phyloP scores from a whole-genome alignment of 169 alveolate species.

The Plasmodium relictum region DNA sequence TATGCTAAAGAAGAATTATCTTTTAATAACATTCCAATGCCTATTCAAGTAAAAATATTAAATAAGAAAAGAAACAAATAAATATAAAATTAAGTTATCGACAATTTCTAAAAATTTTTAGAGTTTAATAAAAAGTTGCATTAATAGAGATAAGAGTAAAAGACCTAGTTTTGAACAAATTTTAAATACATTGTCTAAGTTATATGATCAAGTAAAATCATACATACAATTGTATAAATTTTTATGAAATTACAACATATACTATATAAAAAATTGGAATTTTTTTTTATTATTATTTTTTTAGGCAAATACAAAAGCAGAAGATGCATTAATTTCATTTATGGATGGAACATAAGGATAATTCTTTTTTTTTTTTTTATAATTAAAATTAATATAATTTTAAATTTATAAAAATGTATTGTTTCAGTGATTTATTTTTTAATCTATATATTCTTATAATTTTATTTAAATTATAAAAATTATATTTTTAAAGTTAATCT shows the following conservation, averaged over 20 bases:
- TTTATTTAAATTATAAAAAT: no score
- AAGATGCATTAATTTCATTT: slow-evolving; percentile 78
- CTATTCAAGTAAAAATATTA: slow-evolving; percentile 46
- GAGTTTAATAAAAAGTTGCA: slow-evolving; percentile 52
- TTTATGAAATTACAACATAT: no score
- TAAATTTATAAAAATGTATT: no score
- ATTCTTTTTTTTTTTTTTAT: no score
- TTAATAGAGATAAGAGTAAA: slow-evolving; percentile 38
- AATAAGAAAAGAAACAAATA: not conserved
- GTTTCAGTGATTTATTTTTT: no score
- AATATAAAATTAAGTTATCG: not conserved
- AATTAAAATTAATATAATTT: no score
- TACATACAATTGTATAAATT: not conserved
- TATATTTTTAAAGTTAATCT: no score
- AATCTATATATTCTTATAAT: no score
- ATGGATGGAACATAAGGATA: slow-evolving; percentile 73
- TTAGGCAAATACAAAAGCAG: slow-evolving; percentile 67
- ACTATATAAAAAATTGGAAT: no score
- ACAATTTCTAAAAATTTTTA: not conserved
- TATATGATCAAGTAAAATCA: slow-evolving; percentile 48
- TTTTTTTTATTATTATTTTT: slow-evolving; percentile 13
- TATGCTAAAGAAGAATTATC: slow-evolving; percentile 63
- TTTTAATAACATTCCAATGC: slow-evolving; percentile 39
- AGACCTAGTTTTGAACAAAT: slow-evolving; percentile 68
- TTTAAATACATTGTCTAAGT: slow-evolving; percentile 12